Base-by-base conservation (phyloP, 2,329 filamentous ascomycete genomes). In the Thermoascus crustaceus region DNA sequence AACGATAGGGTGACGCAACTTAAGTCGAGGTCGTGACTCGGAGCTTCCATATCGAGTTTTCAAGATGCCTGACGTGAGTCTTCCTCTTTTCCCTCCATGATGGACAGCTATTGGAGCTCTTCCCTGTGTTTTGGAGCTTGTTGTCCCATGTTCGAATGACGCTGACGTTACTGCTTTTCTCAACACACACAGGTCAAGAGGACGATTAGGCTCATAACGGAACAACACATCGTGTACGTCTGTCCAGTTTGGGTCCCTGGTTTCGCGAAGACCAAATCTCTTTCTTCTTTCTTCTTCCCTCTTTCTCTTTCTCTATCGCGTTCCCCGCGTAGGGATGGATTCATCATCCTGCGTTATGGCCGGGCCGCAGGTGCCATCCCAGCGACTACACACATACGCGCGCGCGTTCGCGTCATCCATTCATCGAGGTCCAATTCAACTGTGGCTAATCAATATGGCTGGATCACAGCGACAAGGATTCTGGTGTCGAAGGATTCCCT, bases 161-260 rank as follows among this genome's bases (percentile, higher is more conserved):
- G 7, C 26, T n/a, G n/a, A 8, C 25, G 22, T 19, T 30, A 11
- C 6, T 32, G 24, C 26, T 9, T 25, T 21, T 26, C 17, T 32
- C 36, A 29, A 34, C 29, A 32, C n/a, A 22, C 42, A 34, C 50
- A 84, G 79, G 66, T 81, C 54, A 83, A 95, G 75, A 79, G 91
- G 55, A 84, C 78, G 57, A 74, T 98, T 65, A 93, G 89, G 76
- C 78, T 98, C 67, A 75, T 95, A 49, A 96, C 91, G 34, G 81
- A 91, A 69, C 89, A 96, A 65, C 76, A 80, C 58, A 76, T 87
- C 64, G 84, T 87, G 86, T 93, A 77, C 66, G 82, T 75, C 30
- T 26, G 24, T 36, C 34, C 22, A 35, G 5, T 31, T 31, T 19
- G 19, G 16, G 37, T 41, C 37, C 39, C 18, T 32, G 30, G 24